Evolutionary conservation across 305 asterid genomes (phyloP).

Genomic region (Fraxinus latifolia): DNA sequence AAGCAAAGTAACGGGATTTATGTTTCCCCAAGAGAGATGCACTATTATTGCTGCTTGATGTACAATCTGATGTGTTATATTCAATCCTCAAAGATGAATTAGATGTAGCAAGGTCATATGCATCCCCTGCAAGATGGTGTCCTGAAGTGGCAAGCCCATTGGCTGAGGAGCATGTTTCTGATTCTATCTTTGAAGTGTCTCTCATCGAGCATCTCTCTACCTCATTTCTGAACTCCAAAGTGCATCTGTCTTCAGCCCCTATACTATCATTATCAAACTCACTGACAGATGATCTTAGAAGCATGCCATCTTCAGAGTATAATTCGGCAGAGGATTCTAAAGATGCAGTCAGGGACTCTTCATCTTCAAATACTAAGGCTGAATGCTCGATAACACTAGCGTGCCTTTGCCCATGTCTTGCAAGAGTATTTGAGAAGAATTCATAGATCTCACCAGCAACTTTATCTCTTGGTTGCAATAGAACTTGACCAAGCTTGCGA

Average conservation of each 20-base stretch:
- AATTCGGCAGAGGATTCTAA: constrained; percentile 42
- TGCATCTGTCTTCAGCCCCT: constrained; percentile 24
- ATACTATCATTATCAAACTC: constrained; percentile 40
- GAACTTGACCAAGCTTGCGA: constrained; percentile 61
- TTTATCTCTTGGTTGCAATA: constrained; percentile 51
- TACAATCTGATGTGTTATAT: constrained; percentile 25
- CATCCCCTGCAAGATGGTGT: constrained; percentile 26
- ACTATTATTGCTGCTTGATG: constrained; percentile 34
- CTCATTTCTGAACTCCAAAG: constrained; percentile 22
- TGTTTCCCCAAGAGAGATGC: constrained; percentile 32
- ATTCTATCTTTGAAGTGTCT: constrained; percentile 21
- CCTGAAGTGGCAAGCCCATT: constrained; percentile 32
- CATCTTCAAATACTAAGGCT: constrained; percentile 32
- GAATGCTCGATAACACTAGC: constrained; percentile 27
- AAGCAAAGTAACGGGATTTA: constrained; percentile 23
- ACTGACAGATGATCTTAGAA: constrained; percentile 15
- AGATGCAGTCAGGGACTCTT: constrained; percentile 35
- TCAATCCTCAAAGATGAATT: constrained; percentile 32
- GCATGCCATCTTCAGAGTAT: constrained; percentile 44
- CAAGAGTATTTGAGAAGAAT: constrained; percentile 47
- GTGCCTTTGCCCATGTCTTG: constrained; percentile 41
- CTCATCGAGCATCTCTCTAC: constrained; percentile 15
- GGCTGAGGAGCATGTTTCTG: constrained; percentile 32
- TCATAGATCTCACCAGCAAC: constrained; percentile 47
- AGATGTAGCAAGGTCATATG: constrained; percentile 24